phyloP scores from a whole-genome alignment of 2,329 filamentous ascomycete genomes.

The Aspergillus quadricinctus region DNA sequence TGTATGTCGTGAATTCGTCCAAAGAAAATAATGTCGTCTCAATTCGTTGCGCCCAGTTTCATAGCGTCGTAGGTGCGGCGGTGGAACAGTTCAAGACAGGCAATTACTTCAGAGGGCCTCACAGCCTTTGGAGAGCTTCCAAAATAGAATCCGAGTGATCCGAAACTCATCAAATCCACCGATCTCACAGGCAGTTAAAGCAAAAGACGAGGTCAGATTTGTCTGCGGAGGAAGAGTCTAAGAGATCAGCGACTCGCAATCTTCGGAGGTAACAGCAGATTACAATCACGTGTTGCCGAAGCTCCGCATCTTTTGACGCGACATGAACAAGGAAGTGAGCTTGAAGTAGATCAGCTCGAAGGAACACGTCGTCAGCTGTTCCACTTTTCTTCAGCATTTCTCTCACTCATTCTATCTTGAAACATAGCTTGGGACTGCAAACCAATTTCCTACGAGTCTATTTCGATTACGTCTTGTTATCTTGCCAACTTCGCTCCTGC shows the following conservation, averaged over 20 bases:
- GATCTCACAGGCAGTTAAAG: background rate
- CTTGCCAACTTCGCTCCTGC: background rate
- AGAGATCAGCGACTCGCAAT: background rate
- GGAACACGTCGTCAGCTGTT: background rate
- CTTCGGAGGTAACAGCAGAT: background rate
- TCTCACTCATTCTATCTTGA: background rate
- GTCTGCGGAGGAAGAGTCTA: background rate
- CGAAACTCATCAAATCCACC: background rate
- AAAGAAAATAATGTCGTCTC: background rate
- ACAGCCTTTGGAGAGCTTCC: too few relatives aligned
- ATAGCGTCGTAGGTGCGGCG: background rate
- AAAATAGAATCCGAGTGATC: background rate
- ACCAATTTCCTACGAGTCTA: background rate
- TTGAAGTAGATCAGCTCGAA: slow-evolving; percentile 1
- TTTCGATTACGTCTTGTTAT: background rate
- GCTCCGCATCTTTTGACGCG: slow-evolving; percentile 15
- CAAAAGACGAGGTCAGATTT: background rate
- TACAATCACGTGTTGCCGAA: slow-evolving; percentile 11
- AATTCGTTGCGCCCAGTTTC: background rate
- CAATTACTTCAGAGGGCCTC: background rate
- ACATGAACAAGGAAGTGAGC: slow-evolving; percentile 7
- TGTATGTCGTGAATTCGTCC: background rate
- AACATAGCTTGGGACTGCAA: background rate
- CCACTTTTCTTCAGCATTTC: background rate
- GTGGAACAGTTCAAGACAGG: background rate